Base-by-base conservation (phyloP, 2,329 filamentous ascomycete genomes). In the Ophiostoma ips region DNA sequence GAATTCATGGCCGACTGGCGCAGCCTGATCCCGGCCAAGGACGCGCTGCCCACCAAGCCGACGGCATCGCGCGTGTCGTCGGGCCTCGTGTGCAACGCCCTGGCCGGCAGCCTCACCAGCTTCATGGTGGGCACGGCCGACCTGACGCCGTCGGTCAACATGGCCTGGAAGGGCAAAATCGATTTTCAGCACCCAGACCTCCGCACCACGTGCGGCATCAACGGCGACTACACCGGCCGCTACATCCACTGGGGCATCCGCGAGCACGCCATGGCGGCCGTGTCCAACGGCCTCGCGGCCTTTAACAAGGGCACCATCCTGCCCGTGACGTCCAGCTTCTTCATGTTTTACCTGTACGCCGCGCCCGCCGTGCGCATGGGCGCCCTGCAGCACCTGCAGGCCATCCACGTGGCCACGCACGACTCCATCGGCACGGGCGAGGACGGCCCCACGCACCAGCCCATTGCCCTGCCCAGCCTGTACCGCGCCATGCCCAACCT, bases 401-500 rank as follows among this genome's bases (percentile, higher is more conserved):
- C 68, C 30, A 78, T 81, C 46, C 77, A 81, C 57, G 66, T 73
- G 31, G 78, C 76, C 1, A 81, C 77, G 0, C 77, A 81, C 60
- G 77, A 81, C 62, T 72, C 68, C 8, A 75, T 80, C 43, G 77
- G 71, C 18, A 74, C 68, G 35, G 77, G 78, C 1, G 72, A 81
- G 55, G 72, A 81, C 54, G 77, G 77, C 0, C 77, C 76, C 0
- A 81, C 77, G 0, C 77, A 81, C 55, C 77, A 81, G 58, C 77
- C 77, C 2, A 71, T 81, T 30, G 77, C 71, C 34, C 64, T 81
- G 0, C 70, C 72, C 10, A 61, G 70, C 0, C 64, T 81, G 2
- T 81, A 76, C 59, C 72, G 78, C 5, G 71, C 76, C 21, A 81
- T 81, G 76, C 77, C 77, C 0, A 79, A 80, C 52, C 54, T 81